Percentiles rank a stretch among this genome's conserved stretches.
Evolutionary conservation across 306 rosid species (phyloP).

Genomic region (Prunus fruticosa): DNA sequence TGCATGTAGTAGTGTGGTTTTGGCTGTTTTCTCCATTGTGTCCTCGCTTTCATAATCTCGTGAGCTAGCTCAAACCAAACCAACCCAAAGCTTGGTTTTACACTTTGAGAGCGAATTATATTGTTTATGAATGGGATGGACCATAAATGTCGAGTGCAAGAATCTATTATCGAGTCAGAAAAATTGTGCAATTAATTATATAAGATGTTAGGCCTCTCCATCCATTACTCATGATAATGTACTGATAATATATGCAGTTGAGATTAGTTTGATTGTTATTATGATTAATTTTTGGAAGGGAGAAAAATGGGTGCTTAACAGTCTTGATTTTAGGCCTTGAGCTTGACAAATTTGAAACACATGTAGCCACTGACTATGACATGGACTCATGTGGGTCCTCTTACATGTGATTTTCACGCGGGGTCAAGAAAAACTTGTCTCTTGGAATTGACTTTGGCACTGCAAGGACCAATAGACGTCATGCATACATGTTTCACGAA

Average conservation of each 20-base stretch:
- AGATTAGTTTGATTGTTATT: no score
- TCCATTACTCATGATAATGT: no score
- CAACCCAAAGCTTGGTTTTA: not conserved
- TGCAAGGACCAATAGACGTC: slow-evolving; percentile 2
- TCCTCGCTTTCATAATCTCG: not conserved
- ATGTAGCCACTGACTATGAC: not conserved
- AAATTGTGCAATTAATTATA: not conserved
- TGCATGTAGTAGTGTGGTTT: slow-evolving; percentile 1
- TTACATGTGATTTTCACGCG: slow-evolving; percentile 27
- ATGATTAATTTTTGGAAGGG: not conserved
- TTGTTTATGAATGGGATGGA: not conserved
- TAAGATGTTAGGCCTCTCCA: not conserved
- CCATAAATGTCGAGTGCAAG: no score
- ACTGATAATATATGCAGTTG: no score
- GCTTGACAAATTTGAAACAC: slow-evolving; percentile 2
- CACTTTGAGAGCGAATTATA: not conserved
- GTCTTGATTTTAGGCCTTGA: not conserved
- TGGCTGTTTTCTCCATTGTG: slow-evolving; percentile 3
- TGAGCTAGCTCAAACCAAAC: not conserved
- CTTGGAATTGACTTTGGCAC: slow-evolving; percentile 13
- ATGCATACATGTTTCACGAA: not conserved
- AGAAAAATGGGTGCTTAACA: not conserved
- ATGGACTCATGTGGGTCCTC: slow-evolving; percentile 31
- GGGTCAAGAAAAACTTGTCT: slow-evolving; percentile 10
- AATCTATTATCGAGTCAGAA: no score